phyloP scores from a whole-genome alignment of 176 grass and related monocot species.

The Ampelocalamus luodianensis region DNA sequence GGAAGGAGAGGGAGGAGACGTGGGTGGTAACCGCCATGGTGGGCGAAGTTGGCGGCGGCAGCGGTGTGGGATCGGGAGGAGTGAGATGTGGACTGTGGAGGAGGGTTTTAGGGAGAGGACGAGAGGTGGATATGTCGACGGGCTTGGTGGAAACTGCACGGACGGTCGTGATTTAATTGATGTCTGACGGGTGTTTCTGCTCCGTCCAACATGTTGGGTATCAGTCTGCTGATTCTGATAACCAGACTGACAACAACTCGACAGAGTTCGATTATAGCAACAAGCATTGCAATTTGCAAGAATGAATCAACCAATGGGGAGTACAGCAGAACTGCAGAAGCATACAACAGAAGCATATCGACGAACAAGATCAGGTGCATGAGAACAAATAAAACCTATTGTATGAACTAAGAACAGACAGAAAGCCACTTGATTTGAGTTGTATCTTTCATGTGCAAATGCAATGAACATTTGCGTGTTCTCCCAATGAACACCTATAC shows the following conservation, averaged over 20 bases:
- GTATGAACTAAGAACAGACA: background rate
- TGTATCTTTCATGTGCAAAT: background rate
- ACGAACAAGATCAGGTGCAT: background rate
- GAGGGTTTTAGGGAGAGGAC: constrained; percentile 34
- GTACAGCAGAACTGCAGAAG: no score
- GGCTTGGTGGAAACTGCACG: constrained; percentile 35
- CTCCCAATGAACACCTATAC: background rate
- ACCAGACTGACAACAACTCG: background rate
- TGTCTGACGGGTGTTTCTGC: background rate
- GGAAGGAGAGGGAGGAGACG: constrained; percentile 49
- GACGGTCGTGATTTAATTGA: constrained; percentile 20
- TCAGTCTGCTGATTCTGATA: background rate
- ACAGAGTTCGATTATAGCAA: background rate
- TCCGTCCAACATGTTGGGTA: background rate
- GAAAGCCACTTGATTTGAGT: background rate
- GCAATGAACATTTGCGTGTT: background rate
- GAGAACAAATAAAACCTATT: background rate
- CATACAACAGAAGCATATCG: background rate
- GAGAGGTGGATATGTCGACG: constrained; percentile 3
- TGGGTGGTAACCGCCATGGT: constrained; percentile 61
- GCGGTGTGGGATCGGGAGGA: constrained; percentile 45
- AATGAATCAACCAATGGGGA: background rate
- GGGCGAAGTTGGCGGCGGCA: constrained; percentile 32
- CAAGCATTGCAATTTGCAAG: background rate
- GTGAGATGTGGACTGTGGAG: constrained; percentile 2